Evolutionary conservation across 2,329 filamentous ascomycete genomes (phyloP).

Genomic region (Parafenestella ontariensis): DNA sequence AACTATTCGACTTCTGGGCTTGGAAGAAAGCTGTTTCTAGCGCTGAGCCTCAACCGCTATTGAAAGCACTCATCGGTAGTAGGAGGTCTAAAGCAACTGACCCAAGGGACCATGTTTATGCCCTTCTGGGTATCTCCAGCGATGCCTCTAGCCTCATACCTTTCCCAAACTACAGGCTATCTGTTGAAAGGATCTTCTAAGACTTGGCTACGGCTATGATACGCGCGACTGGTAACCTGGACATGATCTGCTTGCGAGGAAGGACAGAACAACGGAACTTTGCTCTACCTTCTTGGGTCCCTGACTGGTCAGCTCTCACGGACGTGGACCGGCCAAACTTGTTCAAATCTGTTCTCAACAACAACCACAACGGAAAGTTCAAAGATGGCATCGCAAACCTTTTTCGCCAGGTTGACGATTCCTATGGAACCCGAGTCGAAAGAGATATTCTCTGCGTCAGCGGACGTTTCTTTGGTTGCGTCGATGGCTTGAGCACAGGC

Average conservation of each 20-base stretch:
- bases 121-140: neutral
- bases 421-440: neutral
- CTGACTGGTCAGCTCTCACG: neutral
- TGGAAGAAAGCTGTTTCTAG: neutral
- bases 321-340: neutral
- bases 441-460: neutral
- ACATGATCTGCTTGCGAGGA: neutral
- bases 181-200: neutral
- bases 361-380: neutral
- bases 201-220: neutral
- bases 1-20: constrained; percentile 2
- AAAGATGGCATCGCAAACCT: neutral
- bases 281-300: neutral
- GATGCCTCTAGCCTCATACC: neutral
- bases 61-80: neutral
- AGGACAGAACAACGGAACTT: neutral
- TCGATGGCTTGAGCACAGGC: neutral
- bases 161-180: neutral
- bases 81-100: neutral
- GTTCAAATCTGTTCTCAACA: neutral
- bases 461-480: neutral
- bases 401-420: neutral
- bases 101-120: neutral
- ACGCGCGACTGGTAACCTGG: neutral
- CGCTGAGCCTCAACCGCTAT: neutral